Evolutionary conservation across 306 rosid genomes (phyloP), one percentile per base, ranked within the genome.

Genomic region (Ormosia semicastrata): DNA sequence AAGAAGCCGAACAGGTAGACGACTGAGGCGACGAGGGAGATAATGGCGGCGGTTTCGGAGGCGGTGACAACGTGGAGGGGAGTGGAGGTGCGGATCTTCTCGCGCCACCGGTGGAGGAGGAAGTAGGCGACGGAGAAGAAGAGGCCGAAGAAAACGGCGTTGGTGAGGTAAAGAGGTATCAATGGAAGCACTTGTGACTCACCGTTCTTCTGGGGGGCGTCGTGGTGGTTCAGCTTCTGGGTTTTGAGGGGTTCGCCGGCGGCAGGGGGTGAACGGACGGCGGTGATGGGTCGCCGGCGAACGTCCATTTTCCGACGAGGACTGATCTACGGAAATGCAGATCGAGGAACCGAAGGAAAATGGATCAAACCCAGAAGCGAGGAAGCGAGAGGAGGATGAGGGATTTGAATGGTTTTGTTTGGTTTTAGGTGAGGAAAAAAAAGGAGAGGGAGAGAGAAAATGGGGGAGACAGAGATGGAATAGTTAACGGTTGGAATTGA

Each of bases 81-180:
- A 0, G 90, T 90, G 3, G 92, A 80, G 4, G 86, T 87, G 1
- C 98, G 90, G 82, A 94, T 93, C 94, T 94, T 94, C 86, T 89
- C 97, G 6, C 98, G 89, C 98, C 98, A 94, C 7, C 97, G 89
- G 67, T 89, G 89, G 63, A 94, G 95, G 54, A 94, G 83, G 84
- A 91, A 94, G 76, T 90, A 93, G 1, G 92, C 94, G 29, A 91
- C 94, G 32, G 97, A 93, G 91, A 94, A 94, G 88, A 94, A 94
- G 12, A 89, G 59, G 2, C 78, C 78, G 88, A 94, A 94, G 88
- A 93, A 93, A 30, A 86, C 78, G 2, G 82, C 89, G 83, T 93
- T 94, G 17, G 93, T 86, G 10, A 93, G 37, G 81, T 89, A 88
- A 3, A 94, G 86, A 60, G 91, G 88, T 7, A 87, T 1, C 29